Conservation (phyloP, 768 basidiomycete genomes). For the Tulasnella sp. region DNA sequence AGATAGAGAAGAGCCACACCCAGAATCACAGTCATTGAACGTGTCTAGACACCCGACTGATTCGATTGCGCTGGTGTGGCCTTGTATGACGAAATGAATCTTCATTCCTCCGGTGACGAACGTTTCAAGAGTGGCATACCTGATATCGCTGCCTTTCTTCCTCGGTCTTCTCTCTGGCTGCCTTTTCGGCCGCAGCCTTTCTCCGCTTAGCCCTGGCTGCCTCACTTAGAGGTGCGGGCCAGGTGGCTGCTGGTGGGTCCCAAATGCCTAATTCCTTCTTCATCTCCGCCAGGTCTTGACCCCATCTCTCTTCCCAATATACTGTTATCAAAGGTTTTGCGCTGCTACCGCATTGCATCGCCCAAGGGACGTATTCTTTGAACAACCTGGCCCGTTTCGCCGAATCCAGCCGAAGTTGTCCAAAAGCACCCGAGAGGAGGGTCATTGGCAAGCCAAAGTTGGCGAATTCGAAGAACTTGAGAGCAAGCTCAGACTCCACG, state of each 20-base stretch:
- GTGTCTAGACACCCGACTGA: no score
- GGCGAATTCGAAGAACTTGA: slow-evolving; percentile 89
- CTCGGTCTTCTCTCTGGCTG: slow-evolving; percentile 3
- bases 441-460: slow-evolving; percentile 88
- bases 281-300: slow-evolving; percentile 66
- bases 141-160: no score
- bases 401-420: slow-evolving; percentile 54
- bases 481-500: slow-evolving; percentile 80
- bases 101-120: no score
- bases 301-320: slow-evolving; percentile 95
- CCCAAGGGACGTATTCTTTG: slow-evolving; percentile 86
- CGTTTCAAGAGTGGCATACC: no score
- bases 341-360: slow-evolving; percentile 59
- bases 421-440: slow-evolving; percentile 63
- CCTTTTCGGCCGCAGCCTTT: slow-evolving; percentile 19
- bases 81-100: no score
- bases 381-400: slow-evolving; percentile 45
- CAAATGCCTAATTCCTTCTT: slow-evolving; percentile 74
- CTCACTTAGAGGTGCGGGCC: slow-evolving; percentile 54
- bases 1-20: no score
- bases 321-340: slow-evolving; percentile 72
- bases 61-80: no score
- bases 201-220: slow-evolving; percentile 38
- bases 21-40: no score
- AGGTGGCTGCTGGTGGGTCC: slow-evolving; percentile 65